phyloP scores from a whole-genome alignment of 176 grass and related monocot genomes.

The Oryza glaberrima region DNA sequence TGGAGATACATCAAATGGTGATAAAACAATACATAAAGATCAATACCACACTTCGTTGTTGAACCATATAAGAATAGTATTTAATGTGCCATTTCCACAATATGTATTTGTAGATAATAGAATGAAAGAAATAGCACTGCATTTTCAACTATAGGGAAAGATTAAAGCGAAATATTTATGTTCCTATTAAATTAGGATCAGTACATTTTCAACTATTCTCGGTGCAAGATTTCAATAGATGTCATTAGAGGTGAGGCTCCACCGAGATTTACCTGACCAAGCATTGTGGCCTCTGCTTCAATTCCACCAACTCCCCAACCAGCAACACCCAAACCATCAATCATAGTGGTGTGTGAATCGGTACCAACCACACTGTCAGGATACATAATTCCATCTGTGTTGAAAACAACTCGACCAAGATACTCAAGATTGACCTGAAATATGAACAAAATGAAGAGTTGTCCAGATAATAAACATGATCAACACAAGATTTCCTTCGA shows the following conservation, averaged over 20 bases:
- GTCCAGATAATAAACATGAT: not conserved
- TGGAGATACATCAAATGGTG: not conserved
- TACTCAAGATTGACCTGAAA: constrained; percentile 92
- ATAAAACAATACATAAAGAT: not conserved
- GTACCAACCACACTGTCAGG: constrained; percentile 95
- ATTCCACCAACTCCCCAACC: constrained; percentile 98
- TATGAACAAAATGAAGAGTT: constrained; percentile 22
- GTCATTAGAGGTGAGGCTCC: not conserved
- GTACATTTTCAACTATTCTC: not conserved
- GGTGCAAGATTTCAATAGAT: not conserved
- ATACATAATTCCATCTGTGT: constrained; percentile 70
- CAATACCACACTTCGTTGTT: not conserved
- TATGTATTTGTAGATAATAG: not conserved
- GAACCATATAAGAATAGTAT: constrained; percentile 8
- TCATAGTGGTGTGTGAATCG: constrained; percentile 98
- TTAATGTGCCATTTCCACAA: constrained; percentile 1
- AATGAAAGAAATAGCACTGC: not conserved
- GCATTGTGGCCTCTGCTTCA: constrained; percentile 92
- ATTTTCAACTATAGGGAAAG: not conserved
- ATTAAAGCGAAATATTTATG: not conserved
- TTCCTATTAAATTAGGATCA: not conserved
- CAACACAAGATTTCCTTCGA: not conserved
- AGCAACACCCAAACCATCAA: constrained; percentile 94
- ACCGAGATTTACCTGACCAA: constrained; percentile 77
- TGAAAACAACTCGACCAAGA: constrained; percentile 92